Base-by-base conservation (phyloP, 164 flowering plant species). In the Brasenia schreberi region DNA sequence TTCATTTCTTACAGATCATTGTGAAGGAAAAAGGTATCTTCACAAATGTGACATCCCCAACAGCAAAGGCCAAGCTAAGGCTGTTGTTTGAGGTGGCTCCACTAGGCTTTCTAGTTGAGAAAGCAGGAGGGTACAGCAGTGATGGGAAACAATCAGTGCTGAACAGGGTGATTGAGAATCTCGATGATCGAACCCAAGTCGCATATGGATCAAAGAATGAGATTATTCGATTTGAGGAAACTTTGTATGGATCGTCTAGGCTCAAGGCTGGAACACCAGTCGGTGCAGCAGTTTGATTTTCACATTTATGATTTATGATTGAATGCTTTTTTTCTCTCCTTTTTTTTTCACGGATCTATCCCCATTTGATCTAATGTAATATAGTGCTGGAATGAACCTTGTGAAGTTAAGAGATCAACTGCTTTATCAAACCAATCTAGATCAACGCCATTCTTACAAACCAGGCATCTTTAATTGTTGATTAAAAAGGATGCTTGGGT, bases 11-110 rank as follows among this genome's bases (percentile, higher is more conserved):
- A 69, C 84, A 94, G 99, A 91, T 94, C 67, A 91, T 94, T 67
- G 97, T 94, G 59, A 94, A 94, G 76, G 99, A 94, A 73, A 94
- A 94, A 71, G 99, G 99, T 45, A 74, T 94, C 18, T 91, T 91
- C 80, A 94, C 99, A 65, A 94, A 94, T 77, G 99, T 94, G 76
- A 72, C 63, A 62, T 91, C 97, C 16, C 99, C 97, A 43, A 19
- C 96, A 6, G 49, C 97, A 16, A 89, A 91, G 72, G 99, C 99
- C 17, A 94, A 94, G 82, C 84, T 94, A 72, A 87, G 98, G 71
- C 76, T 94, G 77, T 61, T 94, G 43, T 94, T 94, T 72, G 98
- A 94, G 79, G 98, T 94, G 16, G 98, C 98, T 66, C 98, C 98
- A 17, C 71, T 93, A 68, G 97, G 96, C 3, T 77, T 86, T 70